Base-by-base conservation (phyloP, 2,329 filamentous ascomycete species). In the Diaporthe destruens region DNA sequence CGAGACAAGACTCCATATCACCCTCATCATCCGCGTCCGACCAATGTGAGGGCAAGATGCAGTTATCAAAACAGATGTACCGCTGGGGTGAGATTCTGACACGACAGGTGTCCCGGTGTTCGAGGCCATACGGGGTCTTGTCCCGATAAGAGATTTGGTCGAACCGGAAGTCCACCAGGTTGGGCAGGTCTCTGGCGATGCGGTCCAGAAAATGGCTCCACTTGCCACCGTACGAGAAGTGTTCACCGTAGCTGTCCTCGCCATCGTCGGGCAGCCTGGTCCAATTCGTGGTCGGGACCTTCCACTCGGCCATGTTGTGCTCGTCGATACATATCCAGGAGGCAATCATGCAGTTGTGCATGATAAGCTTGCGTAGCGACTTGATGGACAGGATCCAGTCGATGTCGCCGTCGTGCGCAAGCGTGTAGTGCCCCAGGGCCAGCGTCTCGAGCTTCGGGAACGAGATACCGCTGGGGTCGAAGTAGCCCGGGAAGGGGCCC, bases 401-500 rank as follows among this genome's bases (percentile, higher is more conserved):
- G 34, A 73, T n/a, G 4, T 69, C 67, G 7, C 59, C 61, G 23
- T 73, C 59, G 23, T 73, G 67, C 14, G 67, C 71, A 6, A 53
- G 53, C 18, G 68, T 65, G 14, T 71, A 66, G 8, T 66, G 55
- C 0, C 42, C 51, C 2, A 73, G 39, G 0, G 57, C 44, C 42
- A 73, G 57, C 1, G 67, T 36, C 57, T 71, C 42, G 1, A 73
- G 68, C 11, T 71, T 71, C 5, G 71, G 71, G 44, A 72, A 57
- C 9, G 42, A 72, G n/a, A 72, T 32, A 32, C 54, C 71, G 6
- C 16, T 51, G 23, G 68, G 67, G 34, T 56, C 29, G 16, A 66
- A 73, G 32, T 73, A 59, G 7, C 42, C 71, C 7, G 67, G 71
- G 0, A 71, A 71, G 2, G 71, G 71, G 3, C 71, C 71, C 71